phyloP scores from a whole-genome alignment of 2,329 filamentous ascomycete genomes.

The Amylocarpus encephaloides region DNA sequence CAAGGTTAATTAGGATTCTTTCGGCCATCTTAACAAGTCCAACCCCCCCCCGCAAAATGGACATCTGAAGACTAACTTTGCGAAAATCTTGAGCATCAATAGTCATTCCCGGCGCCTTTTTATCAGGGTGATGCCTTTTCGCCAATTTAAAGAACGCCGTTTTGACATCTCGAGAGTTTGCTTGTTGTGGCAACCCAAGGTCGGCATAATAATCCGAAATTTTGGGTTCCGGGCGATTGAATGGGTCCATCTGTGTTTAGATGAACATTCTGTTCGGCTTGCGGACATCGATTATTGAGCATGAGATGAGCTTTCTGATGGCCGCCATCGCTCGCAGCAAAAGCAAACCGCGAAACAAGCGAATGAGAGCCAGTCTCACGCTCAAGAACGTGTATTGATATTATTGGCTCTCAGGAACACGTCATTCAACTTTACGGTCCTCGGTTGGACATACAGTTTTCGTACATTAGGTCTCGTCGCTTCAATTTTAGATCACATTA shows the following conservation, averaged over 20 bases:
- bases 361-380: too few species aligned
- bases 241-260: conserved; percentile 5
- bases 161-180: conserved; percentile 8
- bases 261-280: not conserved
- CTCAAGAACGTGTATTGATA: too few species aligned
- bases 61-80: not conserved
- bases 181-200: conserved; percentile 8
- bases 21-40: conserved; percentile 33
- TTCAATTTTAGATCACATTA: too few species aligned
- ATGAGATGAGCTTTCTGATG: too few species aligned
- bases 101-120: conserved; percentile 8
- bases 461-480: too few species aligned
- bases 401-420: too few species aligned
- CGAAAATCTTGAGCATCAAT: conserved; percentile 9
- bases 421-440: too few species aligned
- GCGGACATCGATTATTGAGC: too few species aligned
- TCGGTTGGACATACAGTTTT: too few species aligned
- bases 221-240: conserved; percentile 3
- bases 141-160: conserved; percentile 5
- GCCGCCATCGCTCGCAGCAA: too few species aligned
- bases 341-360: too few species aligned
- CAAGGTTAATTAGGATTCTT: conserved; percentile 2
- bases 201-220: conserved; percentile 8
- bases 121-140: conserved; percentile 8
- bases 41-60: conserved; percentile 31